A percentile compares a stretch with the other conserved stretches of the same genome.
Evolutionary conservation across 202 grass and related monocot genomes (phyloP).

Genomic region (Hordeum pubiflorum): DNA sequence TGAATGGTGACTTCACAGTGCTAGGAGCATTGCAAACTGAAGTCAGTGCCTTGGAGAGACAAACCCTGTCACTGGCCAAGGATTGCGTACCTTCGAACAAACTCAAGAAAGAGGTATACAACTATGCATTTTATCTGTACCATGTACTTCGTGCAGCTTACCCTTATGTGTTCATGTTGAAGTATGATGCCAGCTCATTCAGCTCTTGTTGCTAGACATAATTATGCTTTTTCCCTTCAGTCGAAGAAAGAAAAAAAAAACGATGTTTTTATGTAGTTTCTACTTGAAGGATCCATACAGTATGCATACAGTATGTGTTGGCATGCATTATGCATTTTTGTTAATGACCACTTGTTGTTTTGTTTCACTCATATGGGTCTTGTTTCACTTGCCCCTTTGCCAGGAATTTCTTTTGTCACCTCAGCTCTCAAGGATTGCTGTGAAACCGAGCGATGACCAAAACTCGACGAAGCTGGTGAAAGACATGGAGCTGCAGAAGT

Average conservation of each 20-base stretch:
- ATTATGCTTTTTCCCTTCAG: not conserved
- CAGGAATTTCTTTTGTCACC: constrained; percentile 47
- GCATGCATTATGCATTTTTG: not conserved
- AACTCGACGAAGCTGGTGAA: constrained; percentile 34
- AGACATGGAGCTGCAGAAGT: constrained; percentile 59
- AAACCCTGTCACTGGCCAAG: constrained; percentile 54
- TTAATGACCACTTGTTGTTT: not conserved
- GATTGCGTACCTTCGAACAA: constrained; percentile 45
- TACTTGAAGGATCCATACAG: constrained; percentile 12
- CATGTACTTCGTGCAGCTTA: not conserved
- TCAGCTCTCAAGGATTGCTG: constrained; percentile 45
- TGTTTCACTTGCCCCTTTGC: constrained; percentile 2
- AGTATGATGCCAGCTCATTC: constrained; percentile 8
- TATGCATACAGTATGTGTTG: too few relatives aligned
- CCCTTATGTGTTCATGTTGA: not conserved
- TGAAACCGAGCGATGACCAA: constrained; percentile 40
- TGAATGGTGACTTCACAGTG: constrained; percentile 57
- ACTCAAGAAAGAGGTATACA: constrained; percentile 54
- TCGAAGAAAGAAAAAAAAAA: not conserved
- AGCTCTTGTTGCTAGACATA: not conserved
- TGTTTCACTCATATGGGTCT: not conserved
- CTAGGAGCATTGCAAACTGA: constrained; percentile 56
- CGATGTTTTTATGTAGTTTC: not conserved
- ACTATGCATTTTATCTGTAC: constrained; percentile 21
- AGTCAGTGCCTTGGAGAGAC: constrained; percentile 49